Evolutionary conservation across 2,329 filamentous ascomycete genomes (phyloP).

Genomic region (Ophiostoma piceae): DNA sequence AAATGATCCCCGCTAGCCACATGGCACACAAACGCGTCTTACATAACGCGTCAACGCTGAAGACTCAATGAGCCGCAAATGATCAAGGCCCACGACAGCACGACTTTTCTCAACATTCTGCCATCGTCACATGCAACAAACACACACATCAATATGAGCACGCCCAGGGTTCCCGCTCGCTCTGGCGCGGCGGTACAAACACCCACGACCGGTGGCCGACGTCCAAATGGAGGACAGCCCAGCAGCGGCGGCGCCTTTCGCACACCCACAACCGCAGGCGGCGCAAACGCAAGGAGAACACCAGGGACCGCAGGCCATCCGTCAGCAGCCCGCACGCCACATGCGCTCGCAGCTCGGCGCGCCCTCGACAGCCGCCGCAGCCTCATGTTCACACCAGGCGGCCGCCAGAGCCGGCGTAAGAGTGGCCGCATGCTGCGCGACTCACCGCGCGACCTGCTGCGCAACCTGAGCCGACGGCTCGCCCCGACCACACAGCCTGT

Average conservation of each 20-base stretch:
- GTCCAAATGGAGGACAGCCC: neutral
- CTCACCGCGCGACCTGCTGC: conserved; percentile 50
- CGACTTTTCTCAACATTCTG: neutral
- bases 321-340: conserved; percentile 51
- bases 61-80: neutral
- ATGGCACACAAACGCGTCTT: conserved; percentile 12
- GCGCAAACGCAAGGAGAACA: conserved; percentile 25
- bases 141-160: conserved; percentile 20
- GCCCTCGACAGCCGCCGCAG: conserved; percentile 55
- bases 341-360: conserved; percentile 55
- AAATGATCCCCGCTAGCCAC: conserved; percentile 1
- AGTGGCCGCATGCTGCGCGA: conserved; percentile 53
- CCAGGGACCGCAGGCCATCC: conserved; percentile 40
- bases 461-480: conserved; percentile 50
- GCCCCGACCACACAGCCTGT: conserved; percentile 44
- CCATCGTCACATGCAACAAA: neutral
- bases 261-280: conserved; percentile 22
- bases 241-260: conserved; percentile 20
- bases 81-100: neutral
- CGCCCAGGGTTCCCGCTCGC: conserved; percentile 14
- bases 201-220: conserved; percentile 18
- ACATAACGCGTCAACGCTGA: conserved; percentile 11
- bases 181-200: conserved; percentile 15
- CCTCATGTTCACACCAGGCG: conserved; percentile 55
- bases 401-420: conserved; percentile 46